A percentile compares a stretch with the other conserved stretches of the same genome.
Evolutionary conservation across 805 yeast genomes (phyloP).

Genomic region (Cyberlindnera americana): DNA sequence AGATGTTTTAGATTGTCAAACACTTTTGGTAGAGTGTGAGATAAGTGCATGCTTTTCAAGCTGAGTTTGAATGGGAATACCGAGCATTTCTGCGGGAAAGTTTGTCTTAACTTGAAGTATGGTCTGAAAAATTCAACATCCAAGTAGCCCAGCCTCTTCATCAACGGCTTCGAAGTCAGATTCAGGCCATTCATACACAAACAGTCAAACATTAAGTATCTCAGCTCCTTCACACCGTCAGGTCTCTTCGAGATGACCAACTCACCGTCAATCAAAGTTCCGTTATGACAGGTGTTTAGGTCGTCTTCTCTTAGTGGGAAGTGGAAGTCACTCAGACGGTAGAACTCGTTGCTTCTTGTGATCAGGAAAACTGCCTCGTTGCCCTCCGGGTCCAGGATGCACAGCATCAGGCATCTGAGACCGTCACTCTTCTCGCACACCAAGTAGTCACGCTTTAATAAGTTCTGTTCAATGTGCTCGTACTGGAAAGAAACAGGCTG

Average conservation of each 20-base stretch:
- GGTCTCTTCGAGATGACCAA: conserved; percentile 68
- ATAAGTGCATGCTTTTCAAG: conserved; percentile 82
- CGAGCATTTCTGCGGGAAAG: conserved; percentile 69
- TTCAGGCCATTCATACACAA: conserved; percentile 75
- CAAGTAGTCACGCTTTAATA: conserved; percentile 71
- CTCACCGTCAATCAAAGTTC: conserved; percentile 93
- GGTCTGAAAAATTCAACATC: conserved; percentile 81
- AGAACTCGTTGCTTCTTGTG: conserved; percentile 86
- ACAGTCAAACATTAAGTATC: conserved; percentile 90
- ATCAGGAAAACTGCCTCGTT: conserved; percentile 89
- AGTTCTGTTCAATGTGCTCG: conserved; percentile 58
- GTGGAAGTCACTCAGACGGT: conserved; percentile 75
- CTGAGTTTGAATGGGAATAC: conserved; percentile 82
- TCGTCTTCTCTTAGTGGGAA: conserved; percentile 58
- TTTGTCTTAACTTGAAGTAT: conserved; percentile 62
- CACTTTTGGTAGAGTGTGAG: conserved; percentile 74
- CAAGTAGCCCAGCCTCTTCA: conserved; percentile 83
- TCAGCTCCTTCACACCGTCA: conserved; percentile 57
- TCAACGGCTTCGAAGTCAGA: conserved; percentile 66
- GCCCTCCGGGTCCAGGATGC: conserved; percentile 59
- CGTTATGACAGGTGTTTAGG: conserved; percentile 66
- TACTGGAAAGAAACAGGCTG: conserved; percentile 92
- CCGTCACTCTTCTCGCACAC: conserved; percentile 98
- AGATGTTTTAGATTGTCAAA: conserved; percentile 66
- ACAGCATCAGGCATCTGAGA: conserved; percentile 71